Base-by-base conservation (phyloP, 1,139 yeast species). In the Kodamaea anthophila region DNA sequence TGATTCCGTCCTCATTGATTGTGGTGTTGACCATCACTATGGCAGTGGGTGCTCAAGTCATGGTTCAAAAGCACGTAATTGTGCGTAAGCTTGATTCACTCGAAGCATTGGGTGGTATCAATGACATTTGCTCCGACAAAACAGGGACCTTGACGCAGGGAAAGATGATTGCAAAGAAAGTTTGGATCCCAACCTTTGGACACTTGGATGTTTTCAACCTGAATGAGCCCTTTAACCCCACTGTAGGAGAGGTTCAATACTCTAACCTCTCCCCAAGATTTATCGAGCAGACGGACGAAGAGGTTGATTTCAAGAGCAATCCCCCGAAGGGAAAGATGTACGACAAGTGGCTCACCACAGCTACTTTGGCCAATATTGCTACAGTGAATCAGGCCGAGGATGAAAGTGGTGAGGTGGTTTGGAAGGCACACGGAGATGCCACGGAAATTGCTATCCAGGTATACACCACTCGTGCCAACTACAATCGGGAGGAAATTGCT, bases 1-100 rank as follows among this genome's bases (percentile, higher is more conserved):
- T 70, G 58, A 68, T 72, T 38, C 78, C 77, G 4, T 73, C 72
- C 23, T 72, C 77, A 18, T 54, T 72, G 40, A 74, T 76, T 29
- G 69, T 72, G 30, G 77, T 74, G 13, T 59, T 72, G 33, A 70
- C 77, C 23, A 60, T 70, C 25, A 66, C 73, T 21, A 53, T 71
- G 55, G 58, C 71, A 3, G 64, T 70, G 21, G 69, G 72, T 18
- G 74, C 76, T 11, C 60, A 55, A 32, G 65, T 56, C 8, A 69
- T 70, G 76, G 65, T 57, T 22, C 47, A 55, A 23, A 58, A 60
- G 38, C 51, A 65, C 37, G 69, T 70, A 14, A 55, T 70, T 40
- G 69, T 70, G 21, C 60, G 72, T 38, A 65, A 65, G 33, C 50
- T 67, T 36, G 61, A 61, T 50, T 51, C 68, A 26, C 46, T 64